Percentiles rank a stretch among this genome's conserved stretches.
These are phyloP conservation scores for Escallonia rubra DNA, from an alignment of 129 eudicot genomes.

Conservation along the genomic window DNA sequence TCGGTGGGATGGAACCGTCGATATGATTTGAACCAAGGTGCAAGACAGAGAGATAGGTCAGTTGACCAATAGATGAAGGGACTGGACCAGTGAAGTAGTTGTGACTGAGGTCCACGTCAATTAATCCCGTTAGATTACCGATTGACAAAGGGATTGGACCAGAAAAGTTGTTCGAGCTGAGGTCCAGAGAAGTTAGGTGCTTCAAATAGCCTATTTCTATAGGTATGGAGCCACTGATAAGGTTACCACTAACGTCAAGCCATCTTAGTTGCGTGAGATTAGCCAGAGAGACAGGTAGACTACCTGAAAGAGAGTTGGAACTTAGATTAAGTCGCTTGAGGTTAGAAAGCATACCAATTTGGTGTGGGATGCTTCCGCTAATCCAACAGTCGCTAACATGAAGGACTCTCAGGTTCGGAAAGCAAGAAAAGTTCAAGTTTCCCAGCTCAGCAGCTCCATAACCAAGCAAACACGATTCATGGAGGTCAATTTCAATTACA, in stretches of 20 bases:
- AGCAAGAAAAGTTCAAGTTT: background rate
- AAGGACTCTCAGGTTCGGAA: background rate
- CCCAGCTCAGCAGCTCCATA: background rate
- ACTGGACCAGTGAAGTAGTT: too few relatives aligned
- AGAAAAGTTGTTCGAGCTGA: too few relatives aligned
- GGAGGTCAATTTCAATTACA: background rate
- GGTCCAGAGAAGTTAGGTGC: background rate
- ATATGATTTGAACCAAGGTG: background rate
- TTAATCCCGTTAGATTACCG: too few relatives aligned
- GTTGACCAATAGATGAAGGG: too few relatives aligned
- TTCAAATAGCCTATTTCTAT: background rate
- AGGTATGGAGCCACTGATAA: background rate
- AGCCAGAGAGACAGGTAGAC: too few relatives aligned
- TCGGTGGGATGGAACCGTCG: slow-evolving; percentile 5
- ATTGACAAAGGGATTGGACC: too few relatives aligned
- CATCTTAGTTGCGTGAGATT: too few relatives aligned
- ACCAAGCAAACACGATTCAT: background rate
- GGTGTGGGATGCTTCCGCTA: background rate
- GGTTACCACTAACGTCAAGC: too few relatives aligned
- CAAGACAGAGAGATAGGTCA: background rate
- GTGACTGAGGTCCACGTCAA: too few relatives aligned
- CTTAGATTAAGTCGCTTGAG: too few relatives aligned
- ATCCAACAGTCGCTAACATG: background rate
- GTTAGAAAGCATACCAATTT: background rate
- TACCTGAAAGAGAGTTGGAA: too few relatives aligned